These are phyloP conservation scores for Veloporphyrellus conicus DNA, from an alignment of 1,284 basidiomycete species.

Conservation along the genomic window DNA sequence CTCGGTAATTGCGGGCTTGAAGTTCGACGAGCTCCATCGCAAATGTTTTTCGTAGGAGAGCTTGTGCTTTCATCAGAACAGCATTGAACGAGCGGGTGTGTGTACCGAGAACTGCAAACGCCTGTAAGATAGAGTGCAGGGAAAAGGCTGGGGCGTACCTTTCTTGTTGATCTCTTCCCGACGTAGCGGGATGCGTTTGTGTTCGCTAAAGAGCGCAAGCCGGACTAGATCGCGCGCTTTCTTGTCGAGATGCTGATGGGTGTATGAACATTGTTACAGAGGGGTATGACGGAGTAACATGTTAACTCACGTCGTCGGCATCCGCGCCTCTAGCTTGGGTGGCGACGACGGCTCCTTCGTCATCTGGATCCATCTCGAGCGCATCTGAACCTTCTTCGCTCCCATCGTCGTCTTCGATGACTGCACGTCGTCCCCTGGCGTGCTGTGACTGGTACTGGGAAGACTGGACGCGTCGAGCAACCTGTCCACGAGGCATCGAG, in stretches of 20 bases:
- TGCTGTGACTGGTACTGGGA: constrained; percentile 36
- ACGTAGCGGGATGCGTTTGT: constrained; percentile 54
- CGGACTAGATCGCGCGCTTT: constrained; percentile 66
- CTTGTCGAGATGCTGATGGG: constrained; percentile 49
- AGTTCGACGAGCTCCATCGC: constrained; percentile 75
- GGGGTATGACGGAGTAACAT: not conserved
- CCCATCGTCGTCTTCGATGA: constrained; percentile 25
- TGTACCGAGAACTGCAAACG: constrained; percentile 52
- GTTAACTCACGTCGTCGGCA: constrained; percentile 23
- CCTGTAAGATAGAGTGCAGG: not conserved
- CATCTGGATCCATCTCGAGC: constrained; percentile 30
- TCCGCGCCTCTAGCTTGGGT: constrained; percentile 16
- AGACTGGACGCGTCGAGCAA: too few species aligned
- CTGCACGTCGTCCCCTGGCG: constrained; percentile 12
- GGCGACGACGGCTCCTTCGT: constrained; percentile 29
- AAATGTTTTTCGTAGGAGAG: constrained; percentile 55
- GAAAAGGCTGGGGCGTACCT: constrained; percentile 38
- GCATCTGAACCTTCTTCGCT: constrained; percentile 14
- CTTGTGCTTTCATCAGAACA: constrained; percentile 58
- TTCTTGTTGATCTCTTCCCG: constrained; percentile 78
- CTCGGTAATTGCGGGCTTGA: constrained; percentile 56
- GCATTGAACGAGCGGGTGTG: constrained; percentile 53
- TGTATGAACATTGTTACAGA: not conserved
- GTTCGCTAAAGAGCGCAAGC: constrained; percentile 69
- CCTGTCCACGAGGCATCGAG: too few species aligned